These are phyloP conservation scores for Claviceps purpurea DNA, from an alignment of 2,329 filamentous ascomycete genomes.

Conservation along the genomic window DNA sequence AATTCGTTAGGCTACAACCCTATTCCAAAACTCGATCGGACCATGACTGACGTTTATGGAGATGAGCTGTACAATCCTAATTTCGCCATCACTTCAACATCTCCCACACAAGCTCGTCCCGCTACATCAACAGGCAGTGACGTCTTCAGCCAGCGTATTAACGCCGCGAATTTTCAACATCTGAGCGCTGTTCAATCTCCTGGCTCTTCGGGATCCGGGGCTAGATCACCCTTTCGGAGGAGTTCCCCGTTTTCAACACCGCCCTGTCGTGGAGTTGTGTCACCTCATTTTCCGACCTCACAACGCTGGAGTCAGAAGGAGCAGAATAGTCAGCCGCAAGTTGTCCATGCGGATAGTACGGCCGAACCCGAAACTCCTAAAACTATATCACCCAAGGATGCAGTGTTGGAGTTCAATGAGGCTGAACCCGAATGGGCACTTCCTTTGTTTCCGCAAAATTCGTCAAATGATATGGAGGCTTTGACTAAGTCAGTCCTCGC, in stretches of 20 bases:
- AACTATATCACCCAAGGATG: conserved; percentile 92
- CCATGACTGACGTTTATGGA: conserved; percentile 72
- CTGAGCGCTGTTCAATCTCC: conserved; percentile 44
- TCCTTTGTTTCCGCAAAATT: conserved; percentile 57
- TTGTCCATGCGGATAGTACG: conserved; percentile 21
- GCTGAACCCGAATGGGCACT: conserved; percentile 55
- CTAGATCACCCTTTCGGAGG: conserved; percentile 70
- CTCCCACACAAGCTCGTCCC: conserved; percentile 32
- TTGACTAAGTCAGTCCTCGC: conserved; percentile 21
- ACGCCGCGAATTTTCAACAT: conserved; percentile 66
- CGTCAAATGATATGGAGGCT: conserved; percentile 28
- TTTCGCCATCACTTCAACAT: conserved; percentile 44
- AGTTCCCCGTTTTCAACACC: conserved; percentile 47
- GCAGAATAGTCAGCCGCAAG: conserved; percentile 30
- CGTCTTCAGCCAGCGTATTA: conserved; percentile 61
- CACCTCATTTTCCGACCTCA: conserved; percentile 33
- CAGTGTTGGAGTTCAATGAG: conserved; percentile 73
- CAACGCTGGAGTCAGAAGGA: conserved; percentile 47
- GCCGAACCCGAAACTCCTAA: conserved; percentile 44
- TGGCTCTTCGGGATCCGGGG: conserved; percentile 37
- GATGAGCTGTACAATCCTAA: conserved; percentile 75
- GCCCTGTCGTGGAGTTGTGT: conserved; percentile 14
- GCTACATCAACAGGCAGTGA: conserved; percentile 38
- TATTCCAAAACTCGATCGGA: conserved; percentile 67
- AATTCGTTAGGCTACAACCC: conserved; percentile 28